Evolutionary conservation across 2,329 filamentous ascomycete genomes (phyloP).

Genomic region (Cordyceps farinosa): DNA sequence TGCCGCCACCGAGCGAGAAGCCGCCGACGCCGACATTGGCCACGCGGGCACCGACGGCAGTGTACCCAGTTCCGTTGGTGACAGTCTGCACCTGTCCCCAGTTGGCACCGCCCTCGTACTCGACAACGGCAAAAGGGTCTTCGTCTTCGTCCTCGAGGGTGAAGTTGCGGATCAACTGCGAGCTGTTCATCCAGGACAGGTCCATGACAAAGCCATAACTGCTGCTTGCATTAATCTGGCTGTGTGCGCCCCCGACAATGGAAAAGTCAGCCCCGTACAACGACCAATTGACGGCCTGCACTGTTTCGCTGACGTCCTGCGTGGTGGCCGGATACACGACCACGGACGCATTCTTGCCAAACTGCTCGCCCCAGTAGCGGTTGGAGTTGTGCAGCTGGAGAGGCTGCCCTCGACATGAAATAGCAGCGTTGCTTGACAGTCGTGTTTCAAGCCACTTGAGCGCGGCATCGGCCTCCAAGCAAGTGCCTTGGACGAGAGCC

Average conservation of each 20-base stretch:
- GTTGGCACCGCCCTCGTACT: slow-evolving; percentile 19
- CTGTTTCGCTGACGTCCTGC: slow-evolving; percentile 14
- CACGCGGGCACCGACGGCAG: slow-evolving; percentile 36
- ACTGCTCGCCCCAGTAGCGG: slow-evolving; percentile 20
- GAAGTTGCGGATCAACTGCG: slow-evolving; percentile 7
- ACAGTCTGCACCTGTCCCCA: slow-evolving; percentile 18
- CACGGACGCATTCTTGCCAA: slow-evolving; percentile 19
- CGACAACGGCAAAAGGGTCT: slow-evolving; percentile 8
- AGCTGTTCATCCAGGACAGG: slow-evolving; percentile 18
- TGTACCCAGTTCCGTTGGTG: slow-evolving; percentile 19
- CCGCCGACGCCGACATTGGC: slow-evolving; percentile 43
- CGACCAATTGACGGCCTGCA: slow-evolving; percentile 15
- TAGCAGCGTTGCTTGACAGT: slow-evolving; percentile 12
- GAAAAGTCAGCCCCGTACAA: slow-evolving; percentile 12
- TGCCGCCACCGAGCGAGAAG: slow-evolving; percentile 44
- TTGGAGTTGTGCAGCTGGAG: slow-evolving; percentile 17
- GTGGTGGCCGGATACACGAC: slow-evolving; percentile 18
- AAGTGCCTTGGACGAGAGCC: neutral
- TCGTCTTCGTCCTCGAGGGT: neutral
- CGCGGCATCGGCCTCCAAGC: slow-evolving; percentile 4
- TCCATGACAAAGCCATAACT: slow-evolving; percentile 18
- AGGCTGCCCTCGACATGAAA: slow-evolving; percentile 17
- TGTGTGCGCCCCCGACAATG: slow-evolving; percentile 16
- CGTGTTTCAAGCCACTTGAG: slow-evolving; percentile 11
- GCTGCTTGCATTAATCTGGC: slow-evolving; percentile 14